Base-by-base conservation (phyloP, 345 rosid species). In the Citrus sp. region DNA sequence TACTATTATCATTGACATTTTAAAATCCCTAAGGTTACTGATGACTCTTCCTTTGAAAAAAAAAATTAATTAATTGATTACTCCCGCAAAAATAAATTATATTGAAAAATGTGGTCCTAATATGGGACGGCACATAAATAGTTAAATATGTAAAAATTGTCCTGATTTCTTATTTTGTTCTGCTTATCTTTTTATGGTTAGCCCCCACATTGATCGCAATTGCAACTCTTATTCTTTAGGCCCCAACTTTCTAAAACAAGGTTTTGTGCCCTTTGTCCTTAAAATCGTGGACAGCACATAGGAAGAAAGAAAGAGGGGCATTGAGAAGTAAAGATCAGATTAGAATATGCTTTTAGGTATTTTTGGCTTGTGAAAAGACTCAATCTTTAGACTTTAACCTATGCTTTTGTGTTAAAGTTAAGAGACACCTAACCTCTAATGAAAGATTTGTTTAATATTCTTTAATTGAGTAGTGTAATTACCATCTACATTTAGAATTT, bases 171-270 rank as follows among this genome's bases (percentile, higher is more conserved):
- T 30, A 27, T 64, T 28, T 62, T 64, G 59, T 19, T 1, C 19
- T 25, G 78, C 74, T 80, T 83, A 46, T 46, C 51, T 13, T 46
- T 12, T 13, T 46, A 46, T 63, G 37, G 55, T 72, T 55, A 40
- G 80, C 78, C 79, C 88, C 89, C 86, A 82, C 86, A 35, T 24
- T 72, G 87, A 87, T 86, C 80, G 68, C 83, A 6, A 61, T 60
- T 76, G 77, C 78, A 82, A 75, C 60, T 74, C 61, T 72, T 46
- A 32, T 32, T 65, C 5, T 74, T 77, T 75, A 74, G 82, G 85
- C 78, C 81, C 75, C 83, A 77, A 85, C 89, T 90, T 87, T 90
- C 79, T 81, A 87, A 84, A 87, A 87, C 88, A 87, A 86, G 85
- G 87, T 67, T 82, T 87, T 81, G 84, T 85, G 91, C 84, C 30